Evolutionary conservation across 176 grass and related monocot species (phyloP), one percentile per base, ranked within the genome.

Genomic region (Carex parvula): DNA sequence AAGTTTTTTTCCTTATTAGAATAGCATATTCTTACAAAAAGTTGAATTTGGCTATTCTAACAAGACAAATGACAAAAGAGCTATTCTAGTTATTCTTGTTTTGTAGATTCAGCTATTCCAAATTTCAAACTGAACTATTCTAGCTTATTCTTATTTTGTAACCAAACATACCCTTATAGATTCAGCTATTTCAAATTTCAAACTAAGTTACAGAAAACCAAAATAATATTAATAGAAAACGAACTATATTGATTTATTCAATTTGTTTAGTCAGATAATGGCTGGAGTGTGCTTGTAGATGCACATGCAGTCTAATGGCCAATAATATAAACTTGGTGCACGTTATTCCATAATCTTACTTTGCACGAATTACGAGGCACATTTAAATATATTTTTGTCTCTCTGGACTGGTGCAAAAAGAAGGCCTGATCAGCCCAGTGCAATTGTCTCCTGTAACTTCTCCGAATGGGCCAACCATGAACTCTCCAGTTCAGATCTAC

Each of bases 361-460:
- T 66, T 68, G 81, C 81, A 83, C 81, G 12, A 50, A 66, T 83
- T 83, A 8, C 39, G 14, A 56, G n/a, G 81, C 48, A 33, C 26
- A 42, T 81, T 13, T 17, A n/a, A n/a, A n/a, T 69, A 69, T 30
- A 50, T 50, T 50, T 48, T 50, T 83, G n/a, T 56, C 73, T 56
- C n/a, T n/a, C 41, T 69, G 81, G 2, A 55, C 61, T 11, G 41
- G 60, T 55, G 22, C 60, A 83, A 69, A 67, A 53, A 75, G 42
- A 6, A 48, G 39, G 81, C 61, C 81, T 83, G 62, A 83, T 46
- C 22, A 83, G 42, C 39, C 81, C 81, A 83, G 62, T 68, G 11
- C 41, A 52, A 65, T 54, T 68, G 37, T 21, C 16, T 17, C 26
- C 20, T 13, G n/a, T 67, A 35, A 46, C 22, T 30, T 68, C 12